These are phyloP conservation scores for Aspergillus terreus DNA, from an alignment of 2,329 filamentous ascomycete genomes.

Conservation along the genomic window DNA sequence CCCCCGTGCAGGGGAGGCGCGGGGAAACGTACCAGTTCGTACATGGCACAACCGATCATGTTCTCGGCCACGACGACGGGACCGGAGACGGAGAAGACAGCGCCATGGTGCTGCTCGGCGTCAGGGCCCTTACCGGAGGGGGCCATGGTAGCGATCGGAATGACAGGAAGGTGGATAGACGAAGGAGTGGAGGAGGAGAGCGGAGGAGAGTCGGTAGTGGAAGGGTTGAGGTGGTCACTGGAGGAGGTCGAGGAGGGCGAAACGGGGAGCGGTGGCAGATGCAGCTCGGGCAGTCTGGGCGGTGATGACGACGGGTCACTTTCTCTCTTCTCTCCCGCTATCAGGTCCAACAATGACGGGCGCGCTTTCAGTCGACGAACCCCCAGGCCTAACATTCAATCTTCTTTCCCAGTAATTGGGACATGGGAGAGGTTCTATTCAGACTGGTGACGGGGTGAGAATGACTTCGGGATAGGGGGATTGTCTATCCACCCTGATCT, in stretches of 20 bases:
- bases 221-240: slow-evolving; percentile 14
- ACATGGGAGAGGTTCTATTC: background rate
- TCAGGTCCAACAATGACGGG: slow-evolving; percentile 61
- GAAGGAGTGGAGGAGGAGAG: slow-evolving; percentile 19
- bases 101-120: slow-evolving; percentile 56
- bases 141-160: slow-evolving; percentile 37
- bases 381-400: slow-evolving; percentile 54
- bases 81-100: slow-evolving; percentile 70
- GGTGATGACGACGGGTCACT: slow-evolving; percentile 23
- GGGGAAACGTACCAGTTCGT: slow-evolving; percentile 73
- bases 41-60: slow-evolving; percentile 99
- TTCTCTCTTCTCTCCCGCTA: slow-evolving; percentile 25
- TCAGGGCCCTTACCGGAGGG: slow-evolving; percentile 41
- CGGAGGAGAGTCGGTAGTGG: slow-evolving; percentile 28
- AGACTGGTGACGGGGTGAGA: background rate
- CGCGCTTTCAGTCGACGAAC: slow-evolving; percentile 56
- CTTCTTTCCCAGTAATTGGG: slow-evolving; percentile 3
- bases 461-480: background rate
- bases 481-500: background rate
- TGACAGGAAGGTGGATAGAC: slow-evolving; percentile 21
- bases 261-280: slow-evolving; percentile 43
- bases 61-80: slow-evolving; percentile 96
- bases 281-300: slow-evolving; percentile 34
- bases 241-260: slow-evolving; percentile 37
- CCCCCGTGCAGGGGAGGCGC: background rate